Conservation (phyloP, 2,329 filamentous ascomycete species). For the Diaporthe citrichinensis region DNA sequence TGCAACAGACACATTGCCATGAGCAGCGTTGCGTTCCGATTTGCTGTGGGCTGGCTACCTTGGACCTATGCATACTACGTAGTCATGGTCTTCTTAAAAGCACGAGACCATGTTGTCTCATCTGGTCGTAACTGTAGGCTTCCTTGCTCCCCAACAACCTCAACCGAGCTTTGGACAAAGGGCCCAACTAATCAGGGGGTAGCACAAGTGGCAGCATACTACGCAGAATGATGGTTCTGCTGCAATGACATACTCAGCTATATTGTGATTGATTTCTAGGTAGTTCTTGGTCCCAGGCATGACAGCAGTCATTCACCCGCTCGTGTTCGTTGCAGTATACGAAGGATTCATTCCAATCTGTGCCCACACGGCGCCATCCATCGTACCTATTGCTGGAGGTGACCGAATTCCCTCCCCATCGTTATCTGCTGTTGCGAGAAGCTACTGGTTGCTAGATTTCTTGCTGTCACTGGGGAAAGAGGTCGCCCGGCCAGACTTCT, state of each 20-base stretch:
- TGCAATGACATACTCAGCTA: neutral
- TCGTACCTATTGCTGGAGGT: neutral
- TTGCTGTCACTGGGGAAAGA: neutral
- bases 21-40: neutral
- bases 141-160: neutral
- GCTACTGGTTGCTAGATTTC: neutral
- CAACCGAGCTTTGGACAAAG: neutral
- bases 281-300: neutral
- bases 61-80: neutral
- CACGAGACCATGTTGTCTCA: neutral
- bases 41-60: neutral
- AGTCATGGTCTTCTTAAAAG: neutral
- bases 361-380: neutral
- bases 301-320: neutral
- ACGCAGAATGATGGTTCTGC: neutral
- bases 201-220: too few relatives aligned
- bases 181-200: neutral
- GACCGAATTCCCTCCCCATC: neutral
- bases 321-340: neutral
- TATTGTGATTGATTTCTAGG: slow-evolving; percentile 1
- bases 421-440: neutral
- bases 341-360: neutral
- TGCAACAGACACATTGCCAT: too few relatives aligned
- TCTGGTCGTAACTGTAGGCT: neutral
- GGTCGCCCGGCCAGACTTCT: neutral